Base-by-base conservation (phyloP, 352 stramenopile genomes). In the Globisporangium mamillatum region DNA sequence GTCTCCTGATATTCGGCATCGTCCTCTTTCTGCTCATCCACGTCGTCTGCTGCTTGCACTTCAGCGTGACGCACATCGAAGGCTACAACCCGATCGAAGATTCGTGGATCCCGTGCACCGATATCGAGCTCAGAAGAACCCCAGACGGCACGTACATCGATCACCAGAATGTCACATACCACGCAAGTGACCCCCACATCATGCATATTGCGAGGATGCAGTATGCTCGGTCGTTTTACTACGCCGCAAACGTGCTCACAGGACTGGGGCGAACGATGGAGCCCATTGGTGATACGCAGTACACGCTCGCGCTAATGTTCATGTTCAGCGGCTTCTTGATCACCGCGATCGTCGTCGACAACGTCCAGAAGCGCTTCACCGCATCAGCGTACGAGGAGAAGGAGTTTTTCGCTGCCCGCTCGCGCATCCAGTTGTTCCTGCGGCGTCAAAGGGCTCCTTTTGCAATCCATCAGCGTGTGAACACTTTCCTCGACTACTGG, bases 21-120 rank as follows among this genome's bases (percentile, higher is more conserved):
- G 64, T 79, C 5, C 66, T 79, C 16, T 73, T 82, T n/a, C 76
- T 88, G 75, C 68, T 89, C 25, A 84, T 87, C 44, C 82, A 90
- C 22, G 46, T 86, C 8, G 74, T 88, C 18, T 75, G 71, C 0
- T 90, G 82, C 18, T 36, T 81, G n/a, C 63, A 77, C 57, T 81
- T 79, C 29, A 69, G 72, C 52, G 70, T 88, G 52, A 76, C 60
- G 12, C 52, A 88, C 44, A 63, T 71, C n/a, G 75, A 81, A 48
- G 75, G 75, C 14, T 81, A 74, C 46, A 77, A 70, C 46, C 2
- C 60, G 12, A 56, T 60, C 8, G 67, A 79, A 24, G 75, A 81
- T 52, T 63, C 75, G 4, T 81, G 75, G 75, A 67, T 79, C 6
- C 75, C 74, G n/a, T 74, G 65, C 27, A 32, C 73, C 36, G 76